Evolutionary conservation across 2,329 filamentous ascomycete species (phyloP), one percentile per base, ranked within the genome.

Genomic region (Nothomitra cinnamomea): DNA sequence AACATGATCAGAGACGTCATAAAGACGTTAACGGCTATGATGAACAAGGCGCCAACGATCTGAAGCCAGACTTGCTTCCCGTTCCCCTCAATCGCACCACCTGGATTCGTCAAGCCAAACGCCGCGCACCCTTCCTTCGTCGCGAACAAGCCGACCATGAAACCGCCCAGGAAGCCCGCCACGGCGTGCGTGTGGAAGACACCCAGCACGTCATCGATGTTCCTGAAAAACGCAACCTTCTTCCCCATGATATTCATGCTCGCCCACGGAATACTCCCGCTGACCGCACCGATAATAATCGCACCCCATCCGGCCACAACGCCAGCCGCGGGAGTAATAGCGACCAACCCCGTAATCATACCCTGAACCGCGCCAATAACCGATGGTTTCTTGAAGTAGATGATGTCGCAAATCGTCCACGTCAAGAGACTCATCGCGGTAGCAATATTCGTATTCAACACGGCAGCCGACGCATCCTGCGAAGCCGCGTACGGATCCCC

Each of bases 191-290:
- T 75, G 61, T 75, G 68, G 53, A 70, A 68, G 36, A 72, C 66
- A 55, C 71, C 73, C 41, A 77, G 68, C 7, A 72, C 67, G 60
- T 80, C 75, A 60, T 79, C 75, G 56, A 72, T 69, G 43, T 48
- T 15, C 57, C 70, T 67, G 60, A 75, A 74, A 74, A 82, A 81
- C 63, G 81, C 75, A 52, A 62, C 60, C 54, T 66, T 67, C 59
- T 69, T 70, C 53, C 68, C 70, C 5, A 70, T 58, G 21, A 73
- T 62, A 61, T 74, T 74, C 71, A 75, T 73, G 22, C 66, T 68
- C 12, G 72, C 54, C 72, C 71, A 74, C 1, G 72, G 72, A 17
- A 74, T 65, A 12, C 60, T 64, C 10, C 71, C 72, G 5, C 67
- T 69, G 54, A 64, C 69, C 22, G 68, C 56, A 2, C 72, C 72